phyloP scores from a whole-genome alignment of 1,284 basidiomycete species.

The Phlebopus sp. region DNA sequence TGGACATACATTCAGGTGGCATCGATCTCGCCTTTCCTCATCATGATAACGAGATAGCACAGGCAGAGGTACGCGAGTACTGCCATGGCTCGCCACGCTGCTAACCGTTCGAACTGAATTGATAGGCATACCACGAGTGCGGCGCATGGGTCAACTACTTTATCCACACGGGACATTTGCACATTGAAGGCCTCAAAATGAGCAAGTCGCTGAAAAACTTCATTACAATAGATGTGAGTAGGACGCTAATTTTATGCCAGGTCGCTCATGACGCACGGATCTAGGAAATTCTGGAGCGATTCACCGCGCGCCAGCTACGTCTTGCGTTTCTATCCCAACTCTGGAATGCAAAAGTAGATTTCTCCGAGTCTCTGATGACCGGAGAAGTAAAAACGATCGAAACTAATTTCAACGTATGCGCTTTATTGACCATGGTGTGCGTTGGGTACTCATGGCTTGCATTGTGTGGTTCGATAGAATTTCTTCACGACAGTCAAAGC shows the following conservation, averaged over 20 bases:
- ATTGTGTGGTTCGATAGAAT: conserved; percentile 59
- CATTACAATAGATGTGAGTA: conserved; percentile 92
- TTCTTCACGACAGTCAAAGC: conserved; percentile 92
- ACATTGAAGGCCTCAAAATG: conserved; percentile 99
- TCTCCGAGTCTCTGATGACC: conserved; percentile 87
- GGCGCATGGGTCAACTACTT: conserved; percentile 98
- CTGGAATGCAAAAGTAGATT: conserved; percentile 95
- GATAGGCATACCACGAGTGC: conserved; percentile 89
- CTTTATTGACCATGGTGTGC: background rate
- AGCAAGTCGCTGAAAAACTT: conserved; percentile 99
- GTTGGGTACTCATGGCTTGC: conserved; percentile 11
- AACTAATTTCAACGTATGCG: conserved; percentile 78
- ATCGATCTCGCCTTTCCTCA: conserved; percentile 98
- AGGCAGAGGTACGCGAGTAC: conserved; percentile 74
- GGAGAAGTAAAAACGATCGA: conserved; percentile 90
- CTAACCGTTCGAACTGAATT: conserved; percentile 11
- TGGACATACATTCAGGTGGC: conserved; percentile 99
- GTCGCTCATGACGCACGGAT: conserved; percentile 8
- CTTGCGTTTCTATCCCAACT: conserved; percentile 89
- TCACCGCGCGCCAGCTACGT: conserved; percentile 89
- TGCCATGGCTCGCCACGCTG: conserved; percentile 6
- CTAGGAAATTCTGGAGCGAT: conserved; percentile 87
- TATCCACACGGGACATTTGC: conserved; percentile 96
- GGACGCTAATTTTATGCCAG: conserved; percentile 6
- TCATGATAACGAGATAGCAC: conserved; percentile 99